Evolutionary conservation across 306 rosid species (phyloP).

Genomic region (Cotoneaster glaucophyllus): DNA sequence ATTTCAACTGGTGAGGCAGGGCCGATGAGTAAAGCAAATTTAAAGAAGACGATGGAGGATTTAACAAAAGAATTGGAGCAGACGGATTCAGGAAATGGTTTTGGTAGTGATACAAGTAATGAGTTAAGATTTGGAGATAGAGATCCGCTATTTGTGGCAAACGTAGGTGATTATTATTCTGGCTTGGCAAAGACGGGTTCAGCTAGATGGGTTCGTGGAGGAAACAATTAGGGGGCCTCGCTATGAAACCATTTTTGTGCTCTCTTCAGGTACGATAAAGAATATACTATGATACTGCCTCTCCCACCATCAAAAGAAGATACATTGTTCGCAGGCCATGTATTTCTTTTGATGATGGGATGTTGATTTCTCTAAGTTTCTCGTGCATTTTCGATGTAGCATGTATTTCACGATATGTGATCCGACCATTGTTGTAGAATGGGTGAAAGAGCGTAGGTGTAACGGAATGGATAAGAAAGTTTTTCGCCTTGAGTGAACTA

Average conservation of each 20-base stretch:
- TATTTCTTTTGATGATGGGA: not conserved
- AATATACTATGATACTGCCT: not conserved
- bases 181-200: slow-evolving; percentile 58
- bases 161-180: slow-evolving; percentile 85
- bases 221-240: slow-evolving; percentile 34
- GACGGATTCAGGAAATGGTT: slow-evolving; percentile 43
- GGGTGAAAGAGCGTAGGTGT: not conserved
- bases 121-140: slow-evolving; percentile 51
- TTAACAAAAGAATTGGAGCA: slow-evolving; percentile 77
- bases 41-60: slow-evolving; percentile 85
- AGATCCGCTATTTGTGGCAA: slow-evolving; percentile 93
- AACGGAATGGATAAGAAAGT: not conserved
- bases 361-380: not conserved
- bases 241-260: slow-evolving; percentile 6
- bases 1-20: slow-evolving; percentile 74
- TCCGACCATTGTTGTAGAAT: slow-evolving; percentile 26
- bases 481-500: not conserved
- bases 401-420: slow-evolving; percentile 8
- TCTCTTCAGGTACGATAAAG: not conserved
- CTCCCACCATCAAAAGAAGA: not conserved
- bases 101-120: slow-evolving; percentile 15
- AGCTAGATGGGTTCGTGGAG: slow-evolving; percentile 57
- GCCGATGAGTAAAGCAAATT: slow-evolving; percentile 62
- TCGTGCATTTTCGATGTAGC: slow-evolving; percentile 16
- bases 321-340: not conserved